These are phyloP conservation scores for Pugionium dolabratum DNA, from an alignment of 345 rosid species.

Conservation along the genomic window DNA sequence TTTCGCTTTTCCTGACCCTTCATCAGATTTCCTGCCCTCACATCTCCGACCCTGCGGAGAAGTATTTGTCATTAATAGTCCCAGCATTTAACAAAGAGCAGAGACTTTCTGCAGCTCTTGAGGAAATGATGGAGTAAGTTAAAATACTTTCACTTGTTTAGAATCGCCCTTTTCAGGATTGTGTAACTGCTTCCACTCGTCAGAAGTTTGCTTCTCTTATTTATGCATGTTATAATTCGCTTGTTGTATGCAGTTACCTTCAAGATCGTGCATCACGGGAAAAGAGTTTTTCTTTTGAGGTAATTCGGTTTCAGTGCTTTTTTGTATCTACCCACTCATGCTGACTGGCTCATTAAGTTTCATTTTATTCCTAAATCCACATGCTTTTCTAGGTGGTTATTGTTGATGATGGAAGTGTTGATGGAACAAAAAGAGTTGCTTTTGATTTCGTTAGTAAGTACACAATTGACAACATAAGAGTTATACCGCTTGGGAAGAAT, in stretches of 20 bases:
- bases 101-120: conserved; percentile 88
- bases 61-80: conserved; percentile 78
- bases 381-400: conserved; percentile 66
- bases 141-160: background rate
- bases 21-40: conserved; percentile 71
- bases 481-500: conserved; percentile 87
- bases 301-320: conserved; percentile 31
- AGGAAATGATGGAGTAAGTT: conserved; percentile 85
- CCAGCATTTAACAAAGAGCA: conserved; percentile 93
- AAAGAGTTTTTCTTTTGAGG: conserved; percentile 90
- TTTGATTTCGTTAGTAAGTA: conserved; percentile 72
- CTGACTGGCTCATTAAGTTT: background rate
- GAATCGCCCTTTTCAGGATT: background rate
- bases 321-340: background rate
- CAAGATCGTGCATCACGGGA: conserved; percentile 73
- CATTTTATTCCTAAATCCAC: conserved; percentile 3
- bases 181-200: conserved; percentile 7
- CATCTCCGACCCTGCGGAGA: conserved; percentile 69
- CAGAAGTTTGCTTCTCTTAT: conserved; percentile 15
- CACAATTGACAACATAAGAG: conserved; percentile 74
- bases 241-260: conserved; percentile 69
- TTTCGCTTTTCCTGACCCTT: background rate
- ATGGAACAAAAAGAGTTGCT: conserved; percentile 83
- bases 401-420: conserved; percentile 94
- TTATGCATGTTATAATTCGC: conserved; percentile 18